phyloP scores from a whole-genome alignment of 2,329 filamentous ascomycete species.

The Phoma sp. region DNA sequence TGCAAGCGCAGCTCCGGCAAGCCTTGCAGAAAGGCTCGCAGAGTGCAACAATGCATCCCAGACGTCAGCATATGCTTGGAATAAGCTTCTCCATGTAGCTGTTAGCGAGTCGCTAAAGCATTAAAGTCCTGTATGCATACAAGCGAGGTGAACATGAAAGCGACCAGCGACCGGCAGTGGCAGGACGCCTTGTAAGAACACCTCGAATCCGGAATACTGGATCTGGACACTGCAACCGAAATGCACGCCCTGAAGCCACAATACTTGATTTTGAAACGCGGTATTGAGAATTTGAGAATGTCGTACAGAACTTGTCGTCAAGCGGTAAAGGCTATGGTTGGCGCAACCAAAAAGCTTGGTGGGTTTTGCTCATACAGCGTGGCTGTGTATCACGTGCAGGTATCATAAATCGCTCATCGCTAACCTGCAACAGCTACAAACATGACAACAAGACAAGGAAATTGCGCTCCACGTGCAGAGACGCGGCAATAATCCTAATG shows the following conservation, averaged over 20 bases:
- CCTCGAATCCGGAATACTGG: constrained; percentile 10
- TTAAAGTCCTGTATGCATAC: neutral
- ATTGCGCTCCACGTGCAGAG: constrained; percentile 19
- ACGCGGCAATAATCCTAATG: constrained; percentile 14
- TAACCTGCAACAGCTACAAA: constrained; percentile 34
- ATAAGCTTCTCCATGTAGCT: neutral
- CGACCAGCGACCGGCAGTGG: constrained; percentile 1
- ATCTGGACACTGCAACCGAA: constrained; percentile 7
- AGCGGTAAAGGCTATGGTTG: constrained; percentile 10
- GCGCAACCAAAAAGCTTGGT: constrained; percentile 7
- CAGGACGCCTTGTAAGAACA: neutral
- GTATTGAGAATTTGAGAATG: constrained; percentile 1
- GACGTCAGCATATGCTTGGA: neutral
- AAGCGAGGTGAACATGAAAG: constrained; percentile 1
- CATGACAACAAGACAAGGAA: constrained; percentile 15
- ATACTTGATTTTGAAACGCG: constrained; percentile 15
- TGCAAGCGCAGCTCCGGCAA: neutral
- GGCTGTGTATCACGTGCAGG: constrained; percentile 26
- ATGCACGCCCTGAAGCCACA: constrained; percentile 5
- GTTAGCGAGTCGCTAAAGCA: neutral
- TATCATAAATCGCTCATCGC: constrained; percentile 34
- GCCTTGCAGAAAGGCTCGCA: neutral
- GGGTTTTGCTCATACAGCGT: constrained; percentile 16
- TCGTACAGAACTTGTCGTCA: constrained; percentile 10
- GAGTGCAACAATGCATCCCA: neutral